Evolutionary conservation across 139 green algal genomes (phyloP).

Genomic region (Tetraselmis chui): DNA sequence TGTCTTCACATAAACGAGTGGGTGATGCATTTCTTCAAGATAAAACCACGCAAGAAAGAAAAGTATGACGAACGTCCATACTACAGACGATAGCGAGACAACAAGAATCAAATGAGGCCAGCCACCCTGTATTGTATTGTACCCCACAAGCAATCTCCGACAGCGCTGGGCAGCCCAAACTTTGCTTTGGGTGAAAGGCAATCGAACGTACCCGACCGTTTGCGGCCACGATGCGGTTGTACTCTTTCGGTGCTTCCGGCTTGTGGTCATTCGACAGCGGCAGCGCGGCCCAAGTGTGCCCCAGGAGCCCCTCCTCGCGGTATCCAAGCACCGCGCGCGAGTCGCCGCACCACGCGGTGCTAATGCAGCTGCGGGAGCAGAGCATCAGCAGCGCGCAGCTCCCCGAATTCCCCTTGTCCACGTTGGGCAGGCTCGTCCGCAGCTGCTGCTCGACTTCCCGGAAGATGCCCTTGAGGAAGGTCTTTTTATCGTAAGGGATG

Average conservation of each 20-base stretch:
- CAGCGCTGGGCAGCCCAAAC: no score
- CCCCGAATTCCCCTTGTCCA: slow-evolving; percentile 19
- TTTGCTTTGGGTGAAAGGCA: no score
- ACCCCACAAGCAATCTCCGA: no score
- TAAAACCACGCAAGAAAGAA: no score
- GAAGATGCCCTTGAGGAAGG: slow-evolving; percentile 9
- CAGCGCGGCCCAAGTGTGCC: slow-evolving; percentile 2
- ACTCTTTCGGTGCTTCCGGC: slow-evolving; percentile 27
- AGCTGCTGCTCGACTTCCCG: slow-evolving; percentile 28
- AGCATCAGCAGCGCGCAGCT: slow-evolving; percentile 3
- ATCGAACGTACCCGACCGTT: slow-evolving; percentile 46
- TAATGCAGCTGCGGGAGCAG: slow-evolving; percentile 13
- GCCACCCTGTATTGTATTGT: no score
- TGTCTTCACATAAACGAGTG: no score
- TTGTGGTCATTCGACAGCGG: slow-evolving; percentile 53
- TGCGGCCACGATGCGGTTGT: slow-evolving; percentile 32
- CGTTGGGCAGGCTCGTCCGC: no score
- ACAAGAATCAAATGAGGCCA: no score
- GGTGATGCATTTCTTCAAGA: no score
- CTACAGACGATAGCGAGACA: no score
- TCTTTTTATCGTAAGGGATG: slow-evolving; percentile 6
- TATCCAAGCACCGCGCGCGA: slow-evolving; percentile 45
- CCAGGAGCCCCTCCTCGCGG: not conserved
- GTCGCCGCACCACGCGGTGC: slow-evolving; percentile 44
- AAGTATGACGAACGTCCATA: no score